phyloP scores from a whole-genome alignment of 345 rosid genomes.

The Eucalyptus decipiens region DNA sequence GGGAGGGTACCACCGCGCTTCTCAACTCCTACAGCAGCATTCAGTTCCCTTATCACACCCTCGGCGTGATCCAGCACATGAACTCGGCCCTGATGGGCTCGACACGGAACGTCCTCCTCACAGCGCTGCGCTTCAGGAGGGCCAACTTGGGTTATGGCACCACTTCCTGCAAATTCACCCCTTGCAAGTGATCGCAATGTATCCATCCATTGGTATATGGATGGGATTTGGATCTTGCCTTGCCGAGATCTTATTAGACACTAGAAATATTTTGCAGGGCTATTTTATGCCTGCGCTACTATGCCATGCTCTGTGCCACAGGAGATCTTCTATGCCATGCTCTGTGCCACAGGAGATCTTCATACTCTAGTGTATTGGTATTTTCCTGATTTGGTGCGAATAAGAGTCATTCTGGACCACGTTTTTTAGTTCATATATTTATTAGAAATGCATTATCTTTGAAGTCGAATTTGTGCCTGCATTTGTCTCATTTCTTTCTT shows the following conservation, averaged over 20 bases:
- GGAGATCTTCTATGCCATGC: neutral
- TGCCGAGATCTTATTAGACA: neutral
- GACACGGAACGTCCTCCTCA: conserved; percentile 25
- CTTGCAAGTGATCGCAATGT: neutral
- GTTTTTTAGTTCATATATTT: neutral
- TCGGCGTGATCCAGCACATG: conserved; percentile 27
- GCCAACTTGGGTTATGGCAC: conserved; percentile 49
- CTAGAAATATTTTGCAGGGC: neutral
- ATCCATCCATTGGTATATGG: neutral
- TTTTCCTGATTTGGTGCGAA: neutral
- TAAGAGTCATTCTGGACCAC: neutral
- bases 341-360: neutral
- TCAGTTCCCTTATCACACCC: conserved; percentile 42
- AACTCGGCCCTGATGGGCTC: conserved; percentile 66
- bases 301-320: neutral
- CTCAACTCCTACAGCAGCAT: conserved; percentile 73
- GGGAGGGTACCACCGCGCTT: conserved; percentile 78
- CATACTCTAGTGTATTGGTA: neutral
- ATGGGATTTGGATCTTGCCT: neutral
- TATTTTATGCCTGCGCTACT: neutral
- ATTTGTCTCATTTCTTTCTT: neutral
- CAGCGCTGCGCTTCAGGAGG: conserved; percentile 52
- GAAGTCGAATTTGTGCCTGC: neutral
- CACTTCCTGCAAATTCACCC: conserved; percentile 24
- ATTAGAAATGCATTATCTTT: neutral